phyloP scores from a whole-genome alignment of 1,284 basidiomycete genomes.

The Tylopilus sp. region DNA sequence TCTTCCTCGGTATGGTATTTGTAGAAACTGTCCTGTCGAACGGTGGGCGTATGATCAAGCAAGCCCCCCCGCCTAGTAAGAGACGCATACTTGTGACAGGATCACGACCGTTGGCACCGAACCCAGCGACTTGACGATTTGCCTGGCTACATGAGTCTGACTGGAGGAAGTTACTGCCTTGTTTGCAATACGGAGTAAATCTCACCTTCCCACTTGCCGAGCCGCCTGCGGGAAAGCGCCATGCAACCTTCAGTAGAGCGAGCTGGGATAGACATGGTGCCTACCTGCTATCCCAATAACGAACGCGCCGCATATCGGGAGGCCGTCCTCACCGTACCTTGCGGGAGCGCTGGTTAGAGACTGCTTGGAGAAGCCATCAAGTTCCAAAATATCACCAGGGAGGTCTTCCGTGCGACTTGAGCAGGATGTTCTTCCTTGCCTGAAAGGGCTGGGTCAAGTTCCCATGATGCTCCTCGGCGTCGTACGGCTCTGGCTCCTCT shows the following conservation, averaged over 20 bases:
- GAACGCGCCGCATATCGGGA: conserved; percentile 70
- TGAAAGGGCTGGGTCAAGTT: conserved; percentile 22
- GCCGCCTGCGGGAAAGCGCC: conserved; percentile 52
- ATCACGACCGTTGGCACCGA: conserved; percentile 87
- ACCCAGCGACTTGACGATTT: conserved; percentile 77
- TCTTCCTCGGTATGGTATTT: conserved; percentile 76
- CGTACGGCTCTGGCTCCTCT: conserved; percentile 27
- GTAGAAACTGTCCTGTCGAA: conserved; percentile 86
- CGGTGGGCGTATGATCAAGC: not conserved
- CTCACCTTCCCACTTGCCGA: conserved; percentile 89
- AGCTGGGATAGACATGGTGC: conserved; percentile 40
- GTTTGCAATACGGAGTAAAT: not conserved
- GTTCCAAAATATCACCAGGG: conserved; percentile 54
- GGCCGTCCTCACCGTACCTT: conserved; percentile 75
- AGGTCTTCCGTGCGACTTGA: conserved; percentile 78
- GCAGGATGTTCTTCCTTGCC: conserved; percentile 66
- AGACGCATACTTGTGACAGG: conserved; percentile 63
- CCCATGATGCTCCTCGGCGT: conserved; percentile 19
- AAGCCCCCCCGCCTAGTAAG: not conserved
- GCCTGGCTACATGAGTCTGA: conserved; percentile 87
- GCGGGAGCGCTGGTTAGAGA: conserved; percentile 12
- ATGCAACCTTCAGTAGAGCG: conserved; percentile 11
- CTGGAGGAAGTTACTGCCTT: conserved; percentile 13
- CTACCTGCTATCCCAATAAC: conserved; percentile 90
- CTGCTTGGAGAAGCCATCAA: conserved; percentile 3